These are phyloP conservation scores for Thelonectria rubi DNA, from an alignment of 2,329 filamentous ascomycete genomes.

Conservation along the genomic window DNA sequence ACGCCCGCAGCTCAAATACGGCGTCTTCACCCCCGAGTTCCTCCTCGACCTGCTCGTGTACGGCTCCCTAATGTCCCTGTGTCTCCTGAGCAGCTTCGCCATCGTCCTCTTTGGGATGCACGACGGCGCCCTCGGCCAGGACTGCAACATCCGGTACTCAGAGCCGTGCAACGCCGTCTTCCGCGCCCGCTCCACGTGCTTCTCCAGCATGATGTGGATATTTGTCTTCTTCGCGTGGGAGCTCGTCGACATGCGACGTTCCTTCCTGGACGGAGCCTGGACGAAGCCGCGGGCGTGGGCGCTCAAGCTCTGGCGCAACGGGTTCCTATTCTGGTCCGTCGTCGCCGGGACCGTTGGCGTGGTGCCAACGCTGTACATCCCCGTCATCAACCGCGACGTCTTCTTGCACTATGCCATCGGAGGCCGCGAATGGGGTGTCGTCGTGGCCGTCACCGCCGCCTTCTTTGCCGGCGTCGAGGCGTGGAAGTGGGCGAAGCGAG, in stretches of 20 bases:
- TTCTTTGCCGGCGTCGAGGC: slow-evolving; percentile 66
- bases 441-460: slow-evolving; percentile 62
- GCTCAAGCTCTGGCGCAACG: slow-evolving; percentile 72
- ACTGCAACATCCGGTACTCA: slow-evolving; percentile 68
- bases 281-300: slow-evolving; percentile 70
- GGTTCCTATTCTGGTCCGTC: slow-evolving; percentile 73
- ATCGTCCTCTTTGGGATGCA: slow-evolving; percentile 62
- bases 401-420: slow-evolving; percentile 66
- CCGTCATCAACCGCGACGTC: slow-evolving; percentile 63
- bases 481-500: slow-evolving; percentile 59
- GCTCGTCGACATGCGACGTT: slow-evolving; percentile 74
- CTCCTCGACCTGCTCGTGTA: slow-evolving; percentile 73
- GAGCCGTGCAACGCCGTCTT: slow-evolving; percentile 67
- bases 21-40: slow-evolving; percentile 72
- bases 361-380: slow-evolving; percentile 65
- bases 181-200: slow-evolving; percentile 76
- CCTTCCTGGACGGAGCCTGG: slow-evolving; percentile 78
- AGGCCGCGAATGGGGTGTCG: slow-evolving; percentile 68
- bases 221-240: slow-evolving; percentile 81
- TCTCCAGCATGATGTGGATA: slow-evolving; percentile 77
- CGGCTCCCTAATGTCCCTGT: slow-evolving; percentile 72
- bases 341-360: slow-evolving; percentile 56
- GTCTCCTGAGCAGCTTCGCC: slow-evolving; percentile 58
- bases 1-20: slow-evolving; percentile 50
- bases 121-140: slow-evolving; percentile 61